A percentile compares a stretch with the other conserved stretches of the same genome.
Evolutionary conservation across 495 filamentous ascomycete species (phyloP).

Genomic region (Aspergillus baeticus): DNA sequence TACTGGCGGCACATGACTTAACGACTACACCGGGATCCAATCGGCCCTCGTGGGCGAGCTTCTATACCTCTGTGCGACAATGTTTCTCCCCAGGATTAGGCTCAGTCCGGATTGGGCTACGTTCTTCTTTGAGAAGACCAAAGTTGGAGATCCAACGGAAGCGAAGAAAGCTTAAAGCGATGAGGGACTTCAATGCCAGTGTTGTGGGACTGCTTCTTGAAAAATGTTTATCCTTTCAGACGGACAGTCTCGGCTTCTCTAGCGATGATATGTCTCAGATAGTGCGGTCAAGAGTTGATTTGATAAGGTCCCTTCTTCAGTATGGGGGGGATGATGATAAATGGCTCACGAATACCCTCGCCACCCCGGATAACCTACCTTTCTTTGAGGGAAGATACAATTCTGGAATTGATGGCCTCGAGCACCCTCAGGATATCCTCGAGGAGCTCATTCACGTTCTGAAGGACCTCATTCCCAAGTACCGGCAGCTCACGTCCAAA

Average conservation of each 20-base stretch:
- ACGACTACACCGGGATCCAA: neutral
- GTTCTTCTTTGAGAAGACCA: constrained; percentile 68
- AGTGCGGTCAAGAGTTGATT: constrained; percentile 66
- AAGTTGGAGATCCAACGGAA: constrained; percentile 70
- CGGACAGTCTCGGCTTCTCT: constrained; percentile 28
- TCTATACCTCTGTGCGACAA: constrained; percentile 76
- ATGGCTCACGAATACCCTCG: constrained; percentile 63
- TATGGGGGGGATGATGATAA: constrained; percentile 42
- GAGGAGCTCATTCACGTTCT: constrained; percentile 67
- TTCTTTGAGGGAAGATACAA: constrained; percentile 40
- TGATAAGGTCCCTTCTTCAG: constrained; percentile 78
- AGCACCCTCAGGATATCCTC: constrained; percentile 59
- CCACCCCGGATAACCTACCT: constrained; percentile 60
- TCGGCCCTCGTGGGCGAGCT: constrained; percentile 59
- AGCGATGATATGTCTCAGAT: constrained; percentile 61
- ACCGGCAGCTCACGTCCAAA: constrained; percentile 48
- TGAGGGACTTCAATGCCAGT: constrained; percentile 78
- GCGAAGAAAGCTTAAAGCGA: constrained; percentile 58
- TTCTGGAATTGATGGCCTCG: constrained; percentile 18
- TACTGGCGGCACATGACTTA: neutral
- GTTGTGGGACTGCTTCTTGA: constrained; percentile 84
- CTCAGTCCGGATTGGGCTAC: constrained; percentile 55
- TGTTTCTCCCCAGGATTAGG: constrained; percentile 59
- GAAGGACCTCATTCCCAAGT: constrained; percentile 54
- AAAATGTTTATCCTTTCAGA: constrained; percentile 67